A percentile compares a stretch with the other conserved stretches of the same genome.
These are phyloP conservation scores for Wickerhamomyces mucosus DNA, from an alignment of 805 yeast species.

Conservation along the genomic window DNA sequence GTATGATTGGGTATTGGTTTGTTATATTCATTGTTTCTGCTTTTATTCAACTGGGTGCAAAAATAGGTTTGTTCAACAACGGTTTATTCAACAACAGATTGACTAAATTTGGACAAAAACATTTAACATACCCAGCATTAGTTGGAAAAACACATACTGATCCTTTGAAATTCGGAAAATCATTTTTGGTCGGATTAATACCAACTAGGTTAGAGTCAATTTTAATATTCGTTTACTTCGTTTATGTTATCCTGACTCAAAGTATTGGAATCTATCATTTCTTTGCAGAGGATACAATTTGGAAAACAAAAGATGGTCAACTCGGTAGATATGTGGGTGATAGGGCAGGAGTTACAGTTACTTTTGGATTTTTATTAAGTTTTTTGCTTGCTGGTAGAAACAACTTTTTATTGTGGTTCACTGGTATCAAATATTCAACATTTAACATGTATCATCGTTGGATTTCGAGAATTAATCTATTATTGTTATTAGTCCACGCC, in stretches of 20 bases:
- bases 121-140: slow-evolving; percentile 11
- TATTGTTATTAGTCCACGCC: slow-evolving; percentile 13
- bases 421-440: slow-evolving; percentile 59
- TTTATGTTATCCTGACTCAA: slow-evolving; percentile 6
- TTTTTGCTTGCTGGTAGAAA: slow-evolving; percentile 65
- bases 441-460: slow-evolving; percentile 62
- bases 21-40: slow-evolving; percentile 32
- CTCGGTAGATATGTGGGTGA: slow-evolving; percentile 19
- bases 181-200: slow-evolving; percentile 12
- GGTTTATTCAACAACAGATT: slow-evolving; percentile 7
- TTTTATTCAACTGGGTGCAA: slow-evolving; percentile 17
- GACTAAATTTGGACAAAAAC: slow-evolving; percentile 9
- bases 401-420: slow-evolving; percentile 49
- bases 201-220: slow-evolving; percentile 20
- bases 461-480: slow-evolving; percentile 38
- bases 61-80: slow-evolving; percentile 10
- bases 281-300: slow-evolving; percentile 12
- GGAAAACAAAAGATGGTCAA: slow-evolving; percentile 11
- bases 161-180: slow-evolving; percentile 8
- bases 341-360: slow-evolving; percentile 15
- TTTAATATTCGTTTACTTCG: slow-evolving; percentile 26
- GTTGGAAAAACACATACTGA: slow-evolving; percentile 12
- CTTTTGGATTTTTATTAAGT: slow-evolving; percentile 38
- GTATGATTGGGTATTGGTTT: slow-evolving; percentile 40
- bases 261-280: slow-evolving; percentile 12